Evolutionary conservation across 108 stramenopile species (phyloP).

Genomic region (Skeletonema menzelii): DNA sequence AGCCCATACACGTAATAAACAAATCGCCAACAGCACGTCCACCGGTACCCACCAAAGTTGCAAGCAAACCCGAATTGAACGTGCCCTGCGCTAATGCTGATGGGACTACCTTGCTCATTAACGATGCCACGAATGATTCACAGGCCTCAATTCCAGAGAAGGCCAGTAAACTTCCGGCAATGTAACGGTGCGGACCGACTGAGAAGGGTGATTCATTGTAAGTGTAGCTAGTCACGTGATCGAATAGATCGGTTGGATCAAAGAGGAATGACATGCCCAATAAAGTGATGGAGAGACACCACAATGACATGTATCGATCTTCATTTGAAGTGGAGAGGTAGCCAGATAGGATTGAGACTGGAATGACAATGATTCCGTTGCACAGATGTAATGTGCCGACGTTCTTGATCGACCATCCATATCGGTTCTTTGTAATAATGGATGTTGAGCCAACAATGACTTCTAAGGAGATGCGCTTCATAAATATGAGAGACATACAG

Average conservation of each 20-base stretch:
- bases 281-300: slow-evolving; percentile 30
- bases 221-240: slow-evolving; percentile 22
- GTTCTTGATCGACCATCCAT: slow-evolving; percentile 41
- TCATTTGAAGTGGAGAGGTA: slow-evolving; percentile 34
- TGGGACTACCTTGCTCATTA: slow-evolving; percentile 46
- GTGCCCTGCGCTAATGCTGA: slow-evolving; percentile 42
- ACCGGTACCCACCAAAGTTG: slow-evolving; percentile 26
- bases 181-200: slow-evolving; percentile 30
- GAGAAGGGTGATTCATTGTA: slow-evolving; percentile 36
- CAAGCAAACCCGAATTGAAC: slow-evolving; percentile 39
- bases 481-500: slow-evolving; percentile 46
- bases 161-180: slow-evolving; percentile 34
- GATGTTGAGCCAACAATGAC: slow-evolving; percentile 37
- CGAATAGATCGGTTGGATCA: slow-evolving; percentile 28
- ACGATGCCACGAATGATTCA: slow-evolving; percentile 35
- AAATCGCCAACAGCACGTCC: slow-evolving; percentile 62
- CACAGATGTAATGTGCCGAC: slow-evolving; percentile 36
- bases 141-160: slow-evolving; percentile 44
- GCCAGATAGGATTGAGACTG: slow-evolving; percentile 38
- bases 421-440: slow-evolving; percentile 46
- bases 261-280: slow-evolving; percentile 31
- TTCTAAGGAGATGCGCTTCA: slow-evolving; percentile 44
- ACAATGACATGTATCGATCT: slow-evolving; percentile 38
- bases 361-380: slow-evolving; percentile 48
- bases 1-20: slow-evolving; percentile 66